phyloP scores from a whole-genome alignment of 495 filamentous ascomycete genomes.

The Acidiella bohemica region DNA sequence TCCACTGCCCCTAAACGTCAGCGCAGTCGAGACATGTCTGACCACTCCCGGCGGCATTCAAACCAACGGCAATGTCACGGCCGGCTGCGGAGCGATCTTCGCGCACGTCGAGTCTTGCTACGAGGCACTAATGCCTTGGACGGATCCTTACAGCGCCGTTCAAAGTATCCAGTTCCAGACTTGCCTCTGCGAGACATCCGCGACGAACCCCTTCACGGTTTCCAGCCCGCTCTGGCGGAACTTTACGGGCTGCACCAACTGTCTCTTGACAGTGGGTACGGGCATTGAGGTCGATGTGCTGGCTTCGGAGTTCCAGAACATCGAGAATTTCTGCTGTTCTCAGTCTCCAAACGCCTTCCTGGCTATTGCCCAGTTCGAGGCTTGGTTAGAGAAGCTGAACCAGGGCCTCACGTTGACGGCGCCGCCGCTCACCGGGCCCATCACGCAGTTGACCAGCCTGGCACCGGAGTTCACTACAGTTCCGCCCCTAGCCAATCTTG shows the following conservation, averaged over 20 bases:
- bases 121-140: not conserved
- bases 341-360: constrained; percentile 4
- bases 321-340: constrained; percentile 11
- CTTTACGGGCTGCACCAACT: constrained; percentile 6
- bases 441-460: not conserved
- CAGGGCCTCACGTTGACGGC: not conserved
- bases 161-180: constrained; percentile 6
- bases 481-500: constrained; percentile 9
- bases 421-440: constrained; percentile 1
- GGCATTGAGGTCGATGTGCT: not conserved
- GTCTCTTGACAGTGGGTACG: not conserved
- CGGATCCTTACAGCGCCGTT: constrained; percentile 2
- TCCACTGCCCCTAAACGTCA: not conserved
- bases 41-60: not conserved
- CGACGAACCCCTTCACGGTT: not conserved
- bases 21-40: not conserved
- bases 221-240: constrained; percentile 6
- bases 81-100: constrained; percentile 6
- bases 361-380: not conserved
- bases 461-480: constrained; percentile 4
- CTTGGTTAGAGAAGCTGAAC: not conserved
- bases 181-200: constrained; percentile 4
- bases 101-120: constrained; percentile 1
- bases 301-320: not conserved
- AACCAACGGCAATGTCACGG: not conserved